phyloP scores from a whole-genome alignment of 495 filamentous ascomycete genomes.

The Neurospora sp. region DNA sequence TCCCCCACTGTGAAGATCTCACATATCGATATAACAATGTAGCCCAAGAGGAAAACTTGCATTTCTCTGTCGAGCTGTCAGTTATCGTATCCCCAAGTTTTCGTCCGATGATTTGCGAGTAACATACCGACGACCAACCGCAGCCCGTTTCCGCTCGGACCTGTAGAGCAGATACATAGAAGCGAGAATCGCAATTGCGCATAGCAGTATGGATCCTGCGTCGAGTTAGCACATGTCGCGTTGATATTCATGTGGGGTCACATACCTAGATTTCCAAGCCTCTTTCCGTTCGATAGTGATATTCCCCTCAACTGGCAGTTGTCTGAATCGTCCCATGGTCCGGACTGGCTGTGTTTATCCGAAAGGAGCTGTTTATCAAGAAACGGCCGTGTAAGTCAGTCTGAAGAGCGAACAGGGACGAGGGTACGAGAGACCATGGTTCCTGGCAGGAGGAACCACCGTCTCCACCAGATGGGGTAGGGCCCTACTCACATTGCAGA shows the following conservation, averaged over 20 bases:
- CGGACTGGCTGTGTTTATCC: conserved; percentile 29
- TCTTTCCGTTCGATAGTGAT: conserved; percentile 45
- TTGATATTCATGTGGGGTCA: conserved; percentile 8
- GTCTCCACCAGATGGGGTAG: not conserved
- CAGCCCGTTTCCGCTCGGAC: conserved; percentile 88
- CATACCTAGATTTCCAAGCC: conserved; percentile 81
- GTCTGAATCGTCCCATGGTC: conserved; percentile 32
- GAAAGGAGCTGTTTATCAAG: conserved; percentile 32
- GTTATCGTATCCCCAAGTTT: not conserved
- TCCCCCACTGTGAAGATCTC: conserved; percentile 94
- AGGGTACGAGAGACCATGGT: not conserved
- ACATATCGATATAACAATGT: conserved; percentile 81
- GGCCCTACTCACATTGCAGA: conserved; percentile 77
- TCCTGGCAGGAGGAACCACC: not conserved
- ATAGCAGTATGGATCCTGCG: conserved; percentile 82
- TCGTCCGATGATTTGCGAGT: not conserved
- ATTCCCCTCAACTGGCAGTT: conserved; percentile 71
- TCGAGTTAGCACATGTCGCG: conserved; percentile 5
- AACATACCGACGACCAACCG: conserved; percentile 80
- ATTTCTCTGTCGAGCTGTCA: conserved; percentile 62
- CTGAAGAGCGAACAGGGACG: conserved; percentile 3
- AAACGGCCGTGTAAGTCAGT: conserved; percentile 11
- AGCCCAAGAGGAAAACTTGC: conserved; percentile 83
- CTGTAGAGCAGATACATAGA: conserved; percentile 58
- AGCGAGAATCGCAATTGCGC: conserved; percentile 61